Conservation (phyloP, 2,329 filamentous ascomycete species). For the Diaporthe sp. region DNA sequence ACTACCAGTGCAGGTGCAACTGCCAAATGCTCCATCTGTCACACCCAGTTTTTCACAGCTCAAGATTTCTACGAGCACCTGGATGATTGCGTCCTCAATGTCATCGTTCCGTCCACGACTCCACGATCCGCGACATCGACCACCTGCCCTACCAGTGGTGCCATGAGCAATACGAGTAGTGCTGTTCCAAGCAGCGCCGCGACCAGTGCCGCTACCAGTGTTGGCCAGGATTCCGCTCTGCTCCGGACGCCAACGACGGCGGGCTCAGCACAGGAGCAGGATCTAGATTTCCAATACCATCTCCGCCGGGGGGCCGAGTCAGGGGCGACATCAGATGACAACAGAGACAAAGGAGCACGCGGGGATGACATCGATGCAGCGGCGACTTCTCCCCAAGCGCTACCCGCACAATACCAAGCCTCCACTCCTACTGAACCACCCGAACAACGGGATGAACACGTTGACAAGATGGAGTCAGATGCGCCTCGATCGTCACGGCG, state of each 20-base stretch:
- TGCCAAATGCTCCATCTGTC: slow-evolving; percentile 92
- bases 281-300: background rate
- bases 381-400: background rate
- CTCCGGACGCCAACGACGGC: slow-evolving; percentile 47
- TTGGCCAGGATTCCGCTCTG: slow-evolving; percentile 45
- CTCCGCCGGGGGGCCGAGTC: background rate
- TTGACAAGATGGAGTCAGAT: slow-evolving; percentile 6
- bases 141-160: slow-evolving; percentile 33
- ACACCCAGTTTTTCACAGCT: slow-evolving; percentile 82
- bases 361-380: background rate
- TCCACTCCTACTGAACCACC: slow-evolving; percentile 13
- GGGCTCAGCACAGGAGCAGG: slow-evolving; percentile 44
- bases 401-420: background rate
- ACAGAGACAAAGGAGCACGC: background rate
- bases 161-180: slow-evolving; percentile 31
- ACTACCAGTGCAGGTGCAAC: slow-evolving; percentile 59
- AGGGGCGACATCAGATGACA: slow-evolving; percentile 6
- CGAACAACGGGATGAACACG: background rate
- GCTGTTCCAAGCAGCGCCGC: slow-evolving; percentile 20
- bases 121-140: slow-evolving; percentile 49
- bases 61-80: slow-evolving; percentile 99
- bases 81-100: slow-evolving; percentile 74
- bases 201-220: slow-evolving; percentile 22
- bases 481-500: slow-evolving; percentile 6
- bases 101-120: slow-evolving; percentile 64